Percentiles rank a stretch among this genome's conserved stretches.
phyloP scores from a whole-genome alignment of 768 basidiomycete species.

The Pisolithus microcarpus region DNA sequence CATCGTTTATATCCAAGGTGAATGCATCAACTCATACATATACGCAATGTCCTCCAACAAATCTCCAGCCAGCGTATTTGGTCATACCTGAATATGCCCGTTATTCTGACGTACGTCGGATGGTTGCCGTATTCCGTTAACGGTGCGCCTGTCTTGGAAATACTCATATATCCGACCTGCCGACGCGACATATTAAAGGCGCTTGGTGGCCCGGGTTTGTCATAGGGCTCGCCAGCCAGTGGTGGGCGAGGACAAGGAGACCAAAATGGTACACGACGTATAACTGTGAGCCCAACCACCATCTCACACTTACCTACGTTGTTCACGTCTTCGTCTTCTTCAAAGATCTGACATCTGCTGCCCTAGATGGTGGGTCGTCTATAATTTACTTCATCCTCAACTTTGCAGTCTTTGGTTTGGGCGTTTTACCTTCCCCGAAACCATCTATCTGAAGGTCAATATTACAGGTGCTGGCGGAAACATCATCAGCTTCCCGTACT shows the following conservation, averaged over 20 bases:
- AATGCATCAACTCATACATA: conserved; percentile 1
- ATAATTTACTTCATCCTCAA: conserved; percentile 45
- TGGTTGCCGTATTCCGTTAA: conserved; percentile 21
- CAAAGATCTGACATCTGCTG: conserved; percentile 38
- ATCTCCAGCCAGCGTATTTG: conserved; percentile 7
- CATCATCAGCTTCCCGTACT: conserved; percentile 37
- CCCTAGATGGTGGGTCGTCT: conserved; percentile 43
- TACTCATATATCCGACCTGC: background rate
- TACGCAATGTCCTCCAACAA: background rate
- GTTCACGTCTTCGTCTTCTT: background rate
- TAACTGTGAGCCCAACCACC: conserved; percentile 7
- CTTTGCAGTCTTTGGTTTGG: conserved; percentile 25
- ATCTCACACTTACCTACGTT: background rate
- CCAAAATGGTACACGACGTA: conserved; percentile 44
- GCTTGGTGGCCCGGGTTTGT: conserved; percentile 47
- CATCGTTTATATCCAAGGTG: conserved; percentile 13
- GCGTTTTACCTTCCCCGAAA: background rate
- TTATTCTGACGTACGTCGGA: conserved; percentile 16
- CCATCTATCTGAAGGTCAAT: conserved; percentile 24
- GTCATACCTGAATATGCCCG: conserved; percentile 20
- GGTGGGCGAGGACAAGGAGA: conserved; percentile 38
- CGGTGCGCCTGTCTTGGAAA: conserved; percentile 11
- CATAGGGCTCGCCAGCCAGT: conserved; percentile 43
- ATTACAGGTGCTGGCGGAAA: conserved; percentile 34
- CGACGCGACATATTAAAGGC: conserved; percentile 4